Evolutionary conservation across 2,329 filamentous ascomycete species (phyloP), one percentile per base, ranked within the genome.

Genomic region (Chaetomium olivaceum): DNA sequence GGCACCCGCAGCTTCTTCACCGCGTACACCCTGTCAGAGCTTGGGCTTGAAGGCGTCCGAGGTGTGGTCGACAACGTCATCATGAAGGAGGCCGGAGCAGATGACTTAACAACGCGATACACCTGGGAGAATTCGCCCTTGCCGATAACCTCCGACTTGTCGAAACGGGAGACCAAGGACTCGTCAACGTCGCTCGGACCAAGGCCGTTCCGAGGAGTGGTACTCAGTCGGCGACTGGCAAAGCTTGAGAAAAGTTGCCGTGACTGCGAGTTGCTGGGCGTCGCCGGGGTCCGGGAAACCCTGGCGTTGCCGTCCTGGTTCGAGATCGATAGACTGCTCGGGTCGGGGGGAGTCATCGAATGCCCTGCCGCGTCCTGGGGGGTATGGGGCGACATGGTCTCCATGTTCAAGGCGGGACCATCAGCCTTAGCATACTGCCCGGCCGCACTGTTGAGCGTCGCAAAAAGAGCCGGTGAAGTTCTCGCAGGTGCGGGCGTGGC

Each of bases 111-210:
- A 4, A 97, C 93, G 43, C 90, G 88, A 76, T 92, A 99, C 0
- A 99, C 95, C 63, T 91, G 87, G 0, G 95, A 98, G 75, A 99
- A 99, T 76, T 97, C 94, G 65, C 95, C 95, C 66, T 89, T 89
- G 57, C 94, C 94, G 70, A 94, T 85, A 66, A 89, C 83, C 71
- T 92, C 91, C 14, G 96, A 90, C 67, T 89, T 91, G 62, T 90
- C 87, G 75, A 99, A 99, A 62, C 91, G 87, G 3, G 87, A 85
- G 14, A 86, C 87, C 60, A 97, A 80, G 61, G 86, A 87, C 25
- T 87, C 85, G 73, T 98, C 94, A 19, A 94, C 84, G 67, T 96
- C 88, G 55, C 87, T 86, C 39, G 86, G 85, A n/a, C 85, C 86
- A 64, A 89, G 86, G 8, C 85, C 86, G 71, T 91, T 89, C 62